These are phyloP conservation scores for Debaryomyces nepalensis DNA, from an alignment of 1,139 yeast genomes.

Conservation along the genomic window DNA sequence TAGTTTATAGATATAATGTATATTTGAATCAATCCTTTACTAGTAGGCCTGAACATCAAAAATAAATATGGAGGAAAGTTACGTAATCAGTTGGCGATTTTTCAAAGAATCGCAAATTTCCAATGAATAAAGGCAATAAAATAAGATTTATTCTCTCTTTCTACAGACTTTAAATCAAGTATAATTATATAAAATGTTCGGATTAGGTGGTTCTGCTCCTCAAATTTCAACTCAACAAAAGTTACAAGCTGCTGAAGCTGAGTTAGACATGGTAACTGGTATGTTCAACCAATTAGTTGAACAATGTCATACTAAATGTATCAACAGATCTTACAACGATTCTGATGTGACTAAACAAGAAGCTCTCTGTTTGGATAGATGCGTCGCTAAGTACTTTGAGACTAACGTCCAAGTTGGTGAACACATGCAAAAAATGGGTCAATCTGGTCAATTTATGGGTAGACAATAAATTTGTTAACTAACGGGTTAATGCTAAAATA, in stretches of 20 bases:
- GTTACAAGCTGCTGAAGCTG: conserved; percentile 81
- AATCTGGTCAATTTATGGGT: conserved; percentile 56
- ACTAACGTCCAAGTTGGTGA: conserved; percentile 97
- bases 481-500: conserved; percentile 4
- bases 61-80: conserved; percentile 1
- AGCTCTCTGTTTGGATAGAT: conserved; percentile 91
- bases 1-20: conserved; percentile 21
- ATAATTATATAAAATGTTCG: conserved; percentile 51
- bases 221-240: conserved; percentile 76
- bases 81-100: conserved; percentile 9
- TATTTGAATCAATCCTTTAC: neutral
- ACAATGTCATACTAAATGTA: conserved; percentile 91
- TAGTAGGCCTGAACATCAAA: neutral
- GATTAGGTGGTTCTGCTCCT: conserved; percentile 82
- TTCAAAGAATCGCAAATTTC: conserved; percentile 10
- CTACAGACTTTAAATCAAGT: neutral
- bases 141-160: conserved; percentile 1
- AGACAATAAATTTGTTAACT: conserved; percentile 34
- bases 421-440: conserved; percentile 78
- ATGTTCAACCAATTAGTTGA: conserved; percentile 89
- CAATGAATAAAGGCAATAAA: conserved; percentile 9
- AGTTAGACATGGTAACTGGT: conserved; percentile 94
- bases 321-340: conserved; percentile 65
- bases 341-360: conserved; percentile 85
- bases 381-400: conserved; percentile 96